phyloP scores from a whole-genome alignment of 192 early-diverging fungal genomes.

The Geranomyces variabilis region DNA sequence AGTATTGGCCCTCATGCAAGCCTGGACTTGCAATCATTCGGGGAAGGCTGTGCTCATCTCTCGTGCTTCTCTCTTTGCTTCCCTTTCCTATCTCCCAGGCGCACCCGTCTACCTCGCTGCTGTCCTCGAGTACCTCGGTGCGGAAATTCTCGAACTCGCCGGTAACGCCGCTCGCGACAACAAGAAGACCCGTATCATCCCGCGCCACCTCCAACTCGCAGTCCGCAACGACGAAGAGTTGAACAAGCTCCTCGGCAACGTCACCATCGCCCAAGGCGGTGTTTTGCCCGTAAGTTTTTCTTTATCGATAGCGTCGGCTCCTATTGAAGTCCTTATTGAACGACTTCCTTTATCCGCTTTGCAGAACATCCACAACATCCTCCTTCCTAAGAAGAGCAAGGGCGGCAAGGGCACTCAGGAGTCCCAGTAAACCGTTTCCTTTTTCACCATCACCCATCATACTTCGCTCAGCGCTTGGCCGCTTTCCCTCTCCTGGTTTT shows the following conservation, averaged over 20 bases:
- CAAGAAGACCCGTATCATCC: constrained; percentile 95
- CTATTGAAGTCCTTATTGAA: neutral
- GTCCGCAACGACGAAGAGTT: constrained; percentile 96
- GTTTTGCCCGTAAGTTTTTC: constrained; percentile 59
- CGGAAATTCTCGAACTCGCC: constrained; percentile 95
- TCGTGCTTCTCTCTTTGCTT: no score
- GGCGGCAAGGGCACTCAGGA: constrained; percentile 4
- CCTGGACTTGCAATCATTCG: no score
- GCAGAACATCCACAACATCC: constrained; percentile 86
- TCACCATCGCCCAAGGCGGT: constrained; percentile 94
- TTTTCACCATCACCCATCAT: no score
- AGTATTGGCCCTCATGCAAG: no score
- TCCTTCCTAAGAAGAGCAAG: constrained; percentile 76
- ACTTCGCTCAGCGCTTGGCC: no score
- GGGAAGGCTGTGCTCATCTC: no score
- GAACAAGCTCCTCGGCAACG: constrained; percentile 86
- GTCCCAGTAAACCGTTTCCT: constrained; percentile 5
- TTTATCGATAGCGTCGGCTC: neutral
- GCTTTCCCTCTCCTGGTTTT: neutral
- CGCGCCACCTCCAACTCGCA: constrained; percentile 91
- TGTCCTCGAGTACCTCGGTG: constrained; percentile 93
- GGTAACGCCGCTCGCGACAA: constrained; percentile 95
- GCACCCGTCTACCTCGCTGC: constrained; percentile 95
- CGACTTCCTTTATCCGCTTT: constrained; percentile 46
- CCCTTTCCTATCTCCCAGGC: constrained; percentile 37